Percentiles rank a stretch among this genome's conserved stretches.
Evolutionary conservation across 495 filamentous ascomycete genomes (phyloP).

Genomic region (Trichoderma asperelloides): DNA sequence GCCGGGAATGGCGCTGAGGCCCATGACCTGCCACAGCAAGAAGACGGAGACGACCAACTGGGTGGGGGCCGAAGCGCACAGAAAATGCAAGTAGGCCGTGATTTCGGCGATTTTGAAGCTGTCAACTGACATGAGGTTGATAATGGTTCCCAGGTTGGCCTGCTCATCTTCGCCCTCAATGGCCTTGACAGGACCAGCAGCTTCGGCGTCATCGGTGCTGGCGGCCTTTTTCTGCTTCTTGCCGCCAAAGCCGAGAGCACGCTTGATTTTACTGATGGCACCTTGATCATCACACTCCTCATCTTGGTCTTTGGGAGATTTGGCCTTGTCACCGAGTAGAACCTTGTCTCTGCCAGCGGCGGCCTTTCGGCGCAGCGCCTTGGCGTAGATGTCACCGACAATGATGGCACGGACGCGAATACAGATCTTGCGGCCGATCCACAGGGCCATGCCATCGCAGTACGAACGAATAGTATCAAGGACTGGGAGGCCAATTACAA

Average conservation of each 20-base stretch:
- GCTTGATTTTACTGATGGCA: conserved; percentile 37
- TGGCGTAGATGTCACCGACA: conserved; percentile 95
- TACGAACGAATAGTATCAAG: conserved; percentile 70
- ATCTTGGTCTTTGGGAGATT: conserved; percentile 25
- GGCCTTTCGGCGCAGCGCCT: conserved; percentile 87
- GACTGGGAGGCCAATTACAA: conserved; percentile 80
- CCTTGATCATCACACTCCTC: conserved; percentile 32
- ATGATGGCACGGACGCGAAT: conserved; percentile 89
- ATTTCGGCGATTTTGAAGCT: conserved; percentile 97
- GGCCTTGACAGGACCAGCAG: conserved; percentile 29
- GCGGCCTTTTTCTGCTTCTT: conserved; percentile 41
- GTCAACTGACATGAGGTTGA: conserved; percentile 98
- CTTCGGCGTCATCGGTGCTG: conserved; percentile 23
- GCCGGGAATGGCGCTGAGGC: conserved; percentile 86
- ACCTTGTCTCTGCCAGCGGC: conserved; percentile 61
- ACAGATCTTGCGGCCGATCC: conserved; percentile 87
- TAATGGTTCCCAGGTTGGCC: conserved; percentile 90
- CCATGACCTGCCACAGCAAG: conserved; percentile 82
- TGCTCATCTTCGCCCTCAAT: conserved; percentile 48
- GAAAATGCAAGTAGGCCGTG: conserved; percentile 83
- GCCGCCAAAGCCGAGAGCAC: conserved; percentile 46
- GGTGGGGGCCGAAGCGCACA: conserved; percentile 77
- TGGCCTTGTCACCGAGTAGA: conserved; percentile 21
- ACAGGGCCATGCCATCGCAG: conserved; percentile 80
- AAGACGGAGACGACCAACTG: conserved; percentile 62